Evolutionary conservation across 495 filamentous ascomycete genomes (phyloP), one percentile per base, ranked within the genome.

Genomic region (Acidiella bohemica): DNA sequence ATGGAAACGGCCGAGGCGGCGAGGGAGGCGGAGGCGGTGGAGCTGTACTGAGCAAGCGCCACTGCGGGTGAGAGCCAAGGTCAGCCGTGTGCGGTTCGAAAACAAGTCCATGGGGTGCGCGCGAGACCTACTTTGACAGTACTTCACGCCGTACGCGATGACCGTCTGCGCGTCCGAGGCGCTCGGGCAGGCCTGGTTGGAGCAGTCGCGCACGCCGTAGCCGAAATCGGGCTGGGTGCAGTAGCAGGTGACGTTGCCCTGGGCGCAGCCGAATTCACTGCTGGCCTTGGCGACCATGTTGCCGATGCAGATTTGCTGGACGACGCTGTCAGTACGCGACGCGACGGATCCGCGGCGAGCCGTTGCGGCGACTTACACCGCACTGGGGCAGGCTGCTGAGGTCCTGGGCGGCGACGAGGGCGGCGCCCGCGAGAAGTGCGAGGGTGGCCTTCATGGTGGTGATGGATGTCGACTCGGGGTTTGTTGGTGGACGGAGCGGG

Each of bases 191-290:
- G 71, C 67, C 60, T 79, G 58, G 41, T 63, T 58, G 36, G 81
- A 71, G 69, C 84, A 93, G 63, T 93, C 84, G 33, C 73, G 78
- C 44, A 93, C 66, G 54, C 84, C 84, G 53, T 74, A 80, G 44
- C 59, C 57, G 60, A 85, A 92, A 68, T 84, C 53, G 26, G 51
- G 34, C 44, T 72, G 71, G 28, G 62, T 66, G 72, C 84, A 93
- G 32, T 87, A 71, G 67, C 84, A 93, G 26, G 53, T 51, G 25
- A 70, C 39, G 58, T 85, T 71, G 39, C 62, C 60, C 11, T 50
- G 23, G 1, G 43, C 20, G 62, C 84, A 93, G 36, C 72, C 72
- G 42, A 86, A 67, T 6, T 62, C 50, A n/a, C 59, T 46, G 9
- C 49, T 44, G 39, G 78, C 75, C 64, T 75, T 65, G 42, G 41